Percentiles rank a stretch among this genome's conserved stretches.
Conservation (phyloP, 1,284 basidiomycete species). For the Rhodotorula sp. region DNA sequence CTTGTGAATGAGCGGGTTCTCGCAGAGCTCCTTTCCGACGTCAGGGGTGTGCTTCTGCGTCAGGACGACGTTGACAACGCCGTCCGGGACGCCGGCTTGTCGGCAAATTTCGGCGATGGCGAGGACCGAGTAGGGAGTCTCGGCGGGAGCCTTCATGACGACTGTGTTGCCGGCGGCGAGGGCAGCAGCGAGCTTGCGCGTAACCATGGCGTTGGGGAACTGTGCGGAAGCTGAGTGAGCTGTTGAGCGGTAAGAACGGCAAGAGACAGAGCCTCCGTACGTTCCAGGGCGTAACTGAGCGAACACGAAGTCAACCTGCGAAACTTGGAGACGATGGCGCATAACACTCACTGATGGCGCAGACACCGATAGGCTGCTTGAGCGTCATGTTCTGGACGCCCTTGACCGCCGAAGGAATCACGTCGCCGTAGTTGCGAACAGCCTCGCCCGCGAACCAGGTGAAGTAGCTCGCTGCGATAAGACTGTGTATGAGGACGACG, state of each 20-base stretch:
- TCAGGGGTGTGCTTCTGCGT: constrained; percentile 71
- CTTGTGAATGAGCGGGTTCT: constrained; percentile 61
- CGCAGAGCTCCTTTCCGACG: constrained; percentile 65
- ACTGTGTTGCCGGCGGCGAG: constrained; percentile 87
- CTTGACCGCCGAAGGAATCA: constrained; percentile 73
- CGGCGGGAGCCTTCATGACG: constrained; percentile 90
- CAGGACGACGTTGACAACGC: constrained; percentile 92
- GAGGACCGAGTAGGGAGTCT: constrained; percentile 91
- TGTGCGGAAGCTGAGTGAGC: neutral
- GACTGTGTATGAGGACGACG: too few relatives aligned
- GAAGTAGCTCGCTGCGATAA: constrained; percentile 23
- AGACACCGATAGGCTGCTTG: constrained; percentile 61
- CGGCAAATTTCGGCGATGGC: constrained; percentile 68
- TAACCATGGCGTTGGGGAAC: constrained; percentile 92
- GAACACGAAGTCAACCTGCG: neutral
- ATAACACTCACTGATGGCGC: constrained; percentile 38
- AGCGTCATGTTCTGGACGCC: constrained; percentile 82
- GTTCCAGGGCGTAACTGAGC: constrained; percentile 40
- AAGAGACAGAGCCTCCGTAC: neutral
- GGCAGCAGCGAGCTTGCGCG: constrained; percentile 81
- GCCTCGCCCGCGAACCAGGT: constrained; percentile 73
- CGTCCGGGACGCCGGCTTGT: constrained; percentile 87
- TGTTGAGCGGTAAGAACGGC: neutral
- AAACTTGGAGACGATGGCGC: neutral
- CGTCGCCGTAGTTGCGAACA: constrained; percentile 66